phyloP scores from a whole-genome alignment of 345 rosid genomes.

The Geranium brycei region DNA sequence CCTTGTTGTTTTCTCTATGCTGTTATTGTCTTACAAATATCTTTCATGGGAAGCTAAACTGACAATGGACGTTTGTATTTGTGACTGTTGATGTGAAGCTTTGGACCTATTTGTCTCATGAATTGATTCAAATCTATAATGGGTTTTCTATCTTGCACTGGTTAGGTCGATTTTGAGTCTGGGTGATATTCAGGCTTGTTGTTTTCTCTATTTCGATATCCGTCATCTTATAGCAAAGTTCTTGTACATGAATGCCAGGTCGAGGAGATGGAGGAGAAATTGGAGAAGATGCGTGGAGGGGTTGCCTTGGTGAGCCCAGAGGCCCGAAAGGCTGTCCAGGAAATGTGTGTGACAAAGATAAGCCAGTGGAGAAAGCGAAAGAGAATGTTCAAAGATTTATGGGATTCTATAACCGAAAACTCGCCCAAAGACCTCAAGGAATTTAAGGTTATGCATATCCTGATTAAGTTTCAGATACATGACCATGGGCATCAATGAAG shows the following conservation, averaged over 20 bases:
- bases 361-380: constrained; percentile 84
- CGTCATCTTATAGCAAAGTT: background rate
- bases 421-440: constrained; percentile 67
- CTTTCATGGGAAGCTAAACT: no score
- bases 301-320: constrained; percentile 73
- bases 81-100: no score
- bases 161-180: background rate
- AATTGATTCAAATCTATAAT: no score
- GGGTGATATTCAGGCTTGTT: background rate
- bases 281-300: constrained; percentile 57
- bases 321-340: constrained; percentile 53
- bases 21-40: no score
- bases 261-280: constrained; percentile 56
- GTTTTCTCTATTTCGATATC: background rate
- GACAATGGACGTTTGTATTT: no score
- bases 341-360: constrained; percentile 42
- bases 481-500: constrained; percentile 1
- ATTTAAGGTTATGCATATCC: constrained; percentile 43
- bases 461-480: constrained; percentile 3
- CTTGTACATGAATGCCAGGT: constrained; percentile 31
- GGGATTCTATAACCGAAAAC: constrained; percentile 87
- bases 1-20: no score
- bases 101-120: no score
- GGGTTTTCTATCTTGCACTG: no score
- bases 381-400: constrained; percentile 84